A percentile compares a stretch with the other conserved stretches of the same genome.
These are phyloP conservation scores for Trichophyton verrucosum DNA, from an alignment of 2,329 filamentous ascomycete genomes.

Conservation along the genomic window DNA sequence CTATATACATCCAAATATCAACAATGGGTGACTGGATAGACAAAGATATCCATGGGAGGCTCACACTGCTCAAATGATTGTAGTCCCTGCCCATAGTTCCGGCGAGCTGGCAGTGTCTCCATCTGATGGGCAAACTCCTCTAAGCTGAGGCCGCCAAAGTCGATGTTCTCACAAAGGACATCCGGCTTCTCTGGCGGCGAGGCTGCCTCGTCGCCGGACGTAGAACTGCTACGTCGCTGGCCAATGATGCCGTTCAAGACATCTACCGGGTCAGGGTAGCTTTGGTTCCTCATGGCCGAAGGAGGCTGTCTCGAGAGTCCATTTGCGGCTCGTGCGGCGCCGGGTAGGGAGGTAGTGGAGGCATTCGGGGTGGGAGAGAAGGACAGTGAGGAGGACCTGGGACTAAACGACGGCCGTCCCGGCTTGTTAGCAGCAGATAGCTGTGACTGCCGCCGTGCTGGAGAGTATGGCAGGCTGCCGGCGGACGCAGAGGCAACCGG, in stretches of 20 bases:
- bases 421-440: conserved; percentile 57
- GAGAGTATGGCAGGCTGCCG: conserved; percentile 59
- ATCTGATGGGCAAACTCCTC: conserved; percentile 50
- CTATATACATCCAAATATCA: conserved; percentile 26
- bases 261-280: conserved; percentile 56
- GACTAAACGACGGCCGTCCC: conserved; percentile 49
- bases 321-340: conserved; percentile 52
- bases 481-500: conserved; percentile 50
- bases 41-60: conserved; percentile 17
- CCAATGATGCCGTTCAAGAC: conserved; percentile 53
- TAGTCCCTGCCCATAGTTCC: conserved; percentile 28
- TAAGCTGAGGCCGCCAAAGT: conserved; percentile 68
- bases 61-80: conserved; percentile 63
- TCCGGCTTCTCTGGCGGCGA: conserved; percentile 22
- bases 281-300: conserved; percentile 25
- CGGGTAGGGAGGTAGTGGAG: conserved; percentile 62
- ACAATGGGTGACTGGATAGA: neutral
- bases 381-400: conserved; percentile 66
- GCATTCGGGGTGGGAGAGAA: conserved; percentile 59
- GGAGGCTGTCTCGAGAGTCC: conserved; percentile 41
- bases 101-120: conserved; percentile 12
- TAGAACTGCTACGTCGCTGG: conserved; percentile 2
- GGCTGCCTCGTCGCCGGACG: conserved; percentile 9
- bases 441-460: conserved; percentile 53
- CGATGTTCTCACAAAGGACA: conserved; percentile 51